phyloP scores from a whole-genome alignment of 2,329 filamentous ascomycete species.

The Passalora sequoiae region DNA sequence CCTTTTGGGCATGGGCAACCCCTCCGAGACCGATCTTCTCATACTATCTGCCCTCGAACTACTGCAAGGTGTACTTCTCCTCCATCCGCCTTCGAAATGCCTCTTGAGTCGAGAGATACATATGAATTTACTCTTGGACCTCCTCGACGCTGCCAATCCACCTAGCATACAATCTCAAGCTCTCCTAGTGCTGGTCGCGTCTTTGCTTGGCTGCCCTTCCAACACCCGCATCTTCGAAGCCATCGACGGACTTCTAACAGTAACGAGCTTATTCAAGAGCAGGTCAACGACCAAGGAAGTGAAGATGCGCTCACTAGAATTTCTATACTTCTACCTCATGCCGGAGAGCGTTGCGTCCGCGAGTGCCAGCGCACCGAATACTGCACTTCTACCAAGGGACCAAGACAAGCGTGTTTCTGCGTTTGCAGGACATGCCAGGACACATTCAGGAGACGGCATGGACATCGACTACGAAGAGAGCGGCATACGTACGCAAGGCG shows the following conservation, averaged over 20 bases:
- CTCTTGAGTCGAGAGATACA: slow-evolving; percentile 85
- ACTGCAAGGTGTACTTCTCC: slow-evolving; percentile 78
- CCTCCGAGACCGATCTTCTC: slow-evolving; percentile 79
- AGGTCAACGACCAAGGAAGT: slow-evolving; percentile 79
- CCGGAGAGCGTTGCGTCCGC: slow-evolving; percentile 60
- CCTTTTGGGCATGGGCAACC: slow-evolving; percentile 73
- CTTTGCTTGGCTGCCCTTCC: slow-evolving; percentile 75
- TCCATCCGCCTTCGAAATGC: slow-evolving; percentile 83
- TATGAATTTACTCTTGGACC: slow-evolving; percentile 95
- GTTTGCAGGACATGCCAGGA: slow-evolving; percentile 24
- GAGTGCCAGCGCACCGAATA: slow-evolving; percentile 26
- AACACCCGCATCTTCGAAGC: slow-evolving; percentile 91
- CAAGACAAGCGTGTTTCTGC: slow-evolving; percentile 22
- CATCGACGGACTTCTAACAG: slow-evolving; percentile 83
- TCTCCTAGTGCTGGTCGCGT: slow-evolving; percentile 82
- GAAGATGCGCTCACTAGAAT: slow-evolving; percentile 93
- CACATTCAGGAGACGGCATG: slow-evolving; percentile 34
- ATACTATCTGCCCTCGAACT: slow-evolving; percentile 84
- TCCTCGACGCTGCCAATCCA: slow-evolving; percentile 84
- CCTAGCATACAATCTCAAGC: slow-evolving; percentile 87
- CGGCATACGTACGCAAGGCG: slow-evolving; percentile 62
- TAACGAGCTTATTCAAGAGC: slow-evolving; percentile 89
- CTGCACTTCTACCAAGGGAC: slow-evolving; percentile 23
- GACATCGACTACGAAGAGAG: slow-evolving; percentile 33
- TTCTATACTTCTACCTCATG: slow-evolving; percentile 98